Evolutionary conservation across 192 early-diverging fungal genomes (phyloP), one percentile per base, ranked within the genome.

Genomic region (Umbelopsis ramanniana): DNA sequence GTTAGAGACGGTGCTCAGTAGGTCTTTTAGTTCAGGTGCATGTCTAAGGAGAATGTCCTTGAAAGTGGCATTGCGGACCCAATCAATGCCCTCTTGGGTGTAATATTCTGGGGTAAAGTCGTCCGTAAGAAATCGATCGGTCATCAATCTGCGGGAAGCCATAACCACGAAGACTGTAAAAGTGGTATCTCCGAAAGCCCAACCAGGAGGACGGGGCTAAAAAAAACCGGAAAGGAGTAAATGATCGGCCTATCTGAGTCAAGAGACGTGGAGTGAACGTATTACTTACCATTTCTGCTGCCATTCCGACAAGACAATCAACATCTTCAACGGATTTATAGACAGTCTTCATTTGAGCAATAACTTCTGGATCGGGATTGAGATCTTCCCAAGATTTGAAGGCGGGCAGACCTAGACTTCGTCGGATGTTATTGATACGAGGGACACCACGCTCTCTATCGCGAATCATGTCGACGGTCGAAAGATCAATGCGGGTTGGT

Each of bases 131-230:
- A 63, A 63, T 63, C 57, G 26, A 35, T 63, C 57, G 6, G 57
- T 63, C 26, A 63, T 19, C 14, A 63, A 19, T 4, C 57, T 22
- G 15, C 57, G 26, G 26, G 57, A 63, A 37, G 57, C 57, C 57
- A 63, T 63, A 2, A 29, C 57, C 15, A 63, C 57, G 35, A 63
- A 63, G 5, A 63, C 33, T 4, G 57, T 63, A 33, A 63, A 63
- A 15, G 57, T 63, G 57, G 57, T 63, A 26, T 63, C 57, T 63
- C 57, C 57, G 29, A 63, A 63, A 6, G 57, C 57, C 57, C 57
- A 63, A 26, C 57, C 57, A 63, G 19, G 14, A 3, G 57, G 57
- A 19, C 57, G 57, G 2, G 57, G 57, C 57, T 63, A 50, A 50
- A 11, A 43, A 12, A 12, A 43, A 43, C 0, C 6, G 40, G 40